Evolutionary conservation across 495 filamentous ascomycete species (phyloP), one percentile per base, ranked within the genome.

Genomic region (Clohesyomyces aquaticus): DNA sequence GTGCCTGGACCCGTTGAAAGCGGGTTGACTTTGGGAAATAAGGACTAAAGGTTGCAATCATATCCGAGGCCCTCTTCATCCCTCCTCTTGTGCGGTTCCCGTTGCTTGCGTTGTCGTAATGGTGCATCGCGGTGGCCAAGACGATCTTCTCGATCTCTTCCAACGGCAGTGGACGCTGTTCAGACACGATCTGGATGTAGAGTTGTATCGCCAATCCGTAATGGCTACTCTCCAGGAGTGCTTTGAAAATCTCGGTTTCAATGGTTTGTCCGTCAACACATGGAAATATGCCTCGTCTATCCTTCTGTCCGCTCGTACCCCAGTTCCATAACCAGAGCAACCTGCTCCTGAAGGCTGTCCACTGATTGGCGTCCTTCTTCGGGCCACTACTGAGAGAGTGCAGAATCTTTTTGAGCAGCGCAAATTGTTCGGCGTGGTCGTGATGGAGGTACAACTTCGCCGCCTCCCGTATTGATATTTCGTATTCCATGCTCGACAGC

Each of bases 61-160:
- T 91, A 35, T 96, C 90, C 66, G 87, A 84, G 45, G 90, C 91
- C 76, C 84, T 90, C 71, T 91, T 91, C 72, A 96, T 82, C 4
- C 88, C 91, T 11, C 93, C 93, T 58, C 91, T 82, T 8, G 84
- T 90, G 66, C 86, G 81, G 67, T 95, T 95, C 4, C 91, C 90
- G 74, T 96, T 97, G 53, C 88, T 93, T 29, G 93, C 91, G 69
- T 91, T 93, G 69, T 96, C 91, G 71, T 93, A 97, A 2, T 84
- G 84, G 14, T 84, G 78, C 78, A 91, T 87, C 1, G 87, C 88
- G 19, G 84, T 79, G 14, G 83, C 79, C 29, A 90, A 77, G 19
- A 94, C 79, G 2, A 89, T 85, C 12, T 83, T 78, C 74, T 89
- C 84, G 21, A 93, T 78, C 10, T 81, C 72, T 1, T 79, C 66